These are phyloP conservation scores for Botrytis byssoidea DNA, from an alignment of 2,329 filamentous ascomycete genomes.

Conservation along the genomic window DNA sequence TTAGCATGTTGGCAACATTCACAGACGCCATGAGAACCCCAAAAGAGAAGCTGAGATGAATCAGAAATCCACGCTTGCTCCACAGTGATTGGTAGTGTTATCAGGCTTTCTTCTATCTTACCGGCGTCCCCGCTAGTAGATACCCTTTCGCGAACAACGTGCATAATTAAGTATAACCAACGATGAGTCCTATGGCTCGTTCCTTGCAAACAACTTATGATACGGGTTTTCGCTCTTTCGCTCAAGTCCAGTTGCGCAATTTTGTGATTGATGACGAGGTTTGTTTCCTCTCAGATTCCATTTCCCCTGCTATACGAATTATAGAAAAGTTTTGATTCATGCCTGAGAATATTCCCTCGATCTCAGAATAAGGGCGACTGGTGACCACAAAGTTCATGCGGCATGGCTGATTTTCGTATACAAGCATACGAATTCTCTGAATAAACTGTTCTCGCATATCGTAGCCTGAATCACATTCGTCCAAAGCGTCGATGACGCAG, in stretches of 20 bases:
- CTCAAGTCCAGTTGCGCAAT: too few species aligned
- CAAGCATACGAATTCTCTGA: neutral
- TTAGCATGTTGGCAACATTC: neutral
- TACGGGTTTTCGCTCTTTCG: too few species aligned
- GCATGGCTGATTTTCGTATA: too few species aligned
- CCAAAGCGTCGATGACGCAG: conserved; percentile 18
- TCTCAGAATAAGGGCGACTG: too few species aligned
- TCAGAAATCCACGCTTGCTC: neutral
- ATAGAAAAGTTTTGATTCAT: too few species aligned
- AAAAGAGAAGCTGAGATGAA: neutral
- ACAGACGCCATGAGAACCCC: neutral
- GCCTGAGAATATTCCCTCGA: too few species aligned
- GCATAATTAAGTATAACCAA: conserved; percentile 20
- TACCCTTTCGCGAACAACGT: neutral
- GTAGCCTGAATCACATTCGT: conserved; percentile 2
- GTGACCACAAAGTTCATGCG: too few species aligned
- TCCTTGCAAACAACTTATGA: too few species aligned
- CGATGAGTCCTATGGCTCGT: neutral
- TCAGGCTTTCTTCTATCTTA: neutral
- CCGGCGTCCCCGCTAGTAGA: neutral
- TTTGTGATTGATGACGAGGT: too few species aligned
- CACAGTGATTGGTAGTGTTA: neutral
- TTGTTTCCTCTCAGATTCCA: too few species aligned
- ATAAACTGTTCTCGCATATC: neutral
- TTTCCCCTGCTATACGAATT: too few species aligned